phyloP scores from a whole-genome alignment of 176 grass and related monocot genomes.

The Oropetium thomaeum region DNA sequence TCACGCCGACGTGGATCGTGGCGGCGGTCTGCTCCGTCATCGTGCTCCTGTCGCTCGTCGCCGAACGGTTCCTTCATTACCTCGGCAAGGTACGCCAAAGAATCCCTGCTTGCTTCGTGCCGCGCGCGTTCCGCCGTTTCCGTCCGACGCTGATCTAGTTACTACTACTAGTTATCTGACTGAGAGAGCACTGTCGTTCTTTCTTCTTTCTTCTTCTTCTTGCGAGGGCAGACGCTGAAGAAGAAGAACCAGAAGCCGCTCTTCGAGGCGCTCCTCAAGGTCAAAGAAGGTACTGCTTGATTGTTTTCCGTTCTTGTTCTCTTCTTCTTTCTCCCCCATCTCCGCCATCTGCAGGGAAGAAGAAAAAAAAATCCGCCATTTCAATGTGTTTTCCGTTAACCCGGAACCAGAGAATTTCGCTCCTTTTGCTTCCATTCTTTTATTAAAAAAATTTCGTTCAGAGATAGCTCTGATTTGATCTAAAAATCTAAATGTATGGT shows the following conservation, averaged over 20 bases:
- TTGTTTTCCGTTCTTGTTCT: too few species aligned
- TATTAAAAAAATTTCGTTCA: too few species aligned
- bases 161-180: too few species aligned
- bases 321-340: not conserved
- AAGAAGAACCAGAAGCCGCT: conserved; percentile 80
- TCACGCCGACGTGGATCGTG: conserved; percentile 94
- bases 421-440: not conserved
- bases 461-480: not conserved
- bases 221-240: conserved; percentile 50
- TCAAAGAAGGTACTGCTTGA: conserved; percentile 89
- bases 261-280: conserved; percentile 87
- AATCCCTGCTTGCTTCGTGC: not conserved
- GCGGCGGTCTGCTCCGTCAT: conserved; percentile 75
- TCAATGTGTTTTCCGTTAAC: not conserved
- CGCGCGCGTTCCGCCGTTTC: not conserved
- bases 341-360: not conserved
- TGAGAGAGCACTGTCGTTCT: not conserved
- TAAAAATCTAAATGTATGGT: not conserved
- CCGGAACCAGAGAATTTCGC: not conserved
- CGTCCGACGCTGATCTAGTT: conserved; percentile 12
- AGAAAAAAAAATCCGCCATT: not conserved
- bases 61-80: conserved; percentile 69
- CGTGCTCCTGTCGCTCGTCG: conserved; percentile 68
- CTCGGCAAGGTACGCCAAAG: conserved; percentile 65
- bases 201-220: too few species aligned